These are phyloP conservation scores for Cunninghamia lanceolata DNA, from an alignment of 75 land plant species.

Conservation along the genomic window DNA sequence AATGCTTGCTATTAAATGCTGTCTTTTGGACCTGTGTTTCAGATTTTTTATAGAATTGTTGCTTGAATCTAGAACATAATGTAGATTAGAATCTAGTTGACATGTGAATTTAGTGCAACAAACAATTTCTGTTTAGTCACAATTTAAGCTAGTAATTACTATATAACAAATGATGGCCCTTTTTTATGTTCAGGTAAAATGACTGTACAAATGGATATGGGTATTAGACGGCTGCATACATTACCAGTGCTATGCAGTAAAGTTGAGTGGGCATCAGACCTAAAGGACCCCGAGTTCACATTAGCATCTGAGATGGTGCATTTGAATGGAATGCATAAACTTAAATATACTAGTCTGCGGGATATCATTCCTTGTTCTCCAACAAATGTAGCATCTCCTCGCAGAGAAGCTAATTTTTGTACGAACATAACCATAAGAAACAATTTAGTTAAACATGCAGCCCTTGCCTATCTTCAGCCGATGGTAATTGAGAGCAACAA, in stretches of 20 bases:
- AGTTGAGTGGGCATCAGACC: conserved; percentile 6
- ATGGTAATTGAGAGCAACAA: conserved; percentile 10
- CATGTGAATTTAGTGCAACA: neutral
- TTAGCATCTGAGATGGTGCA: conserved; percentile 11
- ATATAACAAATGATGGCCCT: neutral
- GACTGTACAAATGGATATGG: conserved; percentile 10
- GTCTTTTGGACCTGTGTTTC: neutral
- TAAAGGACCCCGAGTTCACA: neutral
- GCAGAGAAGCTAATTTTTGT: conserved; percentile 10
- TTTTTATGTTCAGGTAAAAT: conserved; percentile 5
- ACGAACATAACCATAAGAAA: neutral
- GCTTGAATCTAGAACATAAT: neutral
- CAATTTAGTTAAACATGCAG: conserved; percentile 10
- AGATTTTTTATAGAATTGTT: neutral
- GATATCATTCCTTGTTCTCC: conserved; percentile 14
- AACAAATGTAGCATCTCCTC: conserved; percentile 7
- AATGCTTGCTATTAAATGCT: neutral
- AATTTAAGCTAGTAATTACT: neutral
- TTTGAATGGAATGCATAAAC: conserved; percentile 7
- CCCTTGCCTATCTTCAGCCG: conserved; percentile 10
- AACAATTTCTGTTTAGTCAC: neutral
- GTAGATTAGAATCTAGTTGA: neutral
- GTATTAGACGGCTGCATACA: conserved; percentile 7
- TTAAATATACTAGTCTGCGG: conserved; percentile 10
- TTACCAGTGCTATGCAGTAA: conserved; percentile 10